Evolutionary conservation across 805 yeast genomes (phyloP), one percentile per base, ranked within the genome.

Genomic region (Metschnikowia borealis): DNA sequence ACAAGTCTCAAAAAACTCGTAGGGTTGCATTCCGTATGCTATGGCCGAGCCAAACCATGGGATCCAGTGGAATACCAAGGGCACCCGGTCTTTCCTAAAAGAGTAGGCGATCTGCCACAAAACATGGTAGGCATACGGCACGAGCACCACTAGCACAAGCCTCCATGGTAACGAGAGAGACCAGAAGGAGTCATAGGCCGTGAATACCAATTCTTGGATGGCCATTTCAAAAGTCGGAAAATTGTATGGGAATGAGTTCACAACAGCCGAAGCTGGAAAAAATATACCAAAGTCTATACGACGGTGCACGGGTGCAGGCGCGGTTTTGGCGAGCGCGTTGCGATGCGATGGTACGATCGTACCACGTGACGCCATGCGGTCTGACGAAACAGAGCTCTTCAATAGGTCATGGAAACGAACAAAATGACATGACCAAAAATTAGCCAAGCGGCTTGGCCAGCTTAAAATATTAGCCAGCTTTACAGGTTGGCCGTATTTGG

Each of bases 1-100:
- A 69, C 91, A 85, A 38, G 76, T 74, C 55, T 80, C 85, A 62
- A 94, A 94, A 67, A 94, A 94, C 52, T 82, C 88, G 66, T 91
- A 94, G 15, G 99, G 99, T 56, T 86, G 85, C 85, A 84, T 87
- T 61, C 99, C 99, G 63, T 89, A 94, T 5, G 80, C 71, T 39
- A 87, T 80, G 37, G 97, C 95, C 35, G 94, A 85, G 43, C 99
- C 99, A 41, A 92, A 74, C 96, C 97, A 90, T 31, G 99, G 99
- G 53, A 94, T 75, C 86, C 90, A 85, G 73, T 94, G 84, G 63
- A 87, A 89, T 2, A 89, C 98, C 57, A 92, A 65, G 3, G 99
- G 99, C 10, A 83, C 96, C 49, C 96, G 77, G 69, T 89, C 96
- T 50, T 73, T 82, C 69, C 92, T 78, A 46, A 86, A 66, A n/a